Evolutionary conservation across 2,329 filamentous ascomycete genomes (phyloP), one percentile per base, ranked within the genome.

Genomic region (Fusarium buharicum): DNA sequence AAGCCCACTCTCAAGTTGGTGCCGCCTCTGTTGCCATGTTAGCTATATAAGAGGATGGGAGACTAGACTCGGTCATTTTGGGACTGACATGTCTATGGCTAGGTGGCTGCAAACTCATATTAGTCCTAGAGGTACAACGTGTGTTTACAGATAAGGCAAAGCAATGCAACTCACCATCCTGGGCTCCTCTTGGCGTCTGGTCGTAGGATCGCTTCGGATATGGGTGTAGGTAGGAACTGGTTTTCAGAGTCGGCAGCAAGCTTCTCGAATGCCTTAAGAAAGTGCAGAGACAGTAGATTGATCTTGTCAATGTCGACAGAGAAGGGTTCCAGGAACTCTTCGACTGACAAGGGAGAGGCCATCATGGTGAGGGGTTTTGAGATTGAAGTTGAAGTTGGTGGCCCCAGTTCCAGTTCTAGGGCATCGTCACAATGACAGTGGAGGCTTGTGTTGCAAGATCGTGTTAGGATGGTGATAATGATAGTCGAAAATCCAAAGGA

Each of bases 1-100:
- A 90, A 90, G 27, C 86, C 88, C 24, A 89, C 88, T 70, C 88
- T 81, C 38, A 91, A 77, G 66, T 91, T 90, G 8, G 87, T 88
- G 8, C 88, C 88, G 6, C 88, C 88, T 59, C 88, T 88, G 62
- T 86, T 87, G 68, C 67, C 28, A 63, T 68, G 37, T 52, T 45
- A 63, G 59, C 37, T 41, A 37, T 58, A 46, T 22, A 41, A 27
- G n/a, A 51, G 33, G 14, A 4, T 30, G 22, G 22, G 8, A 24
- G 6, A 8, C 30, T 22, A 46, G 31, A 18, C 30, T 22, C 10
- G 3, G 27, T 44, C 20, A 17, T n/a, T 33, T 39, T 6, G 38
- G 24, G 22, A 68, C 83, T 82, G 76, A 90, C 88, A 86, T 88
- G 76, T 86, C 89, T 75, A 87, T 88, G 55, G 81, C 87, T 62